Conservation (phyloP, 352 stramenopile genomes). For the Pythium insidiosum region DNA sequence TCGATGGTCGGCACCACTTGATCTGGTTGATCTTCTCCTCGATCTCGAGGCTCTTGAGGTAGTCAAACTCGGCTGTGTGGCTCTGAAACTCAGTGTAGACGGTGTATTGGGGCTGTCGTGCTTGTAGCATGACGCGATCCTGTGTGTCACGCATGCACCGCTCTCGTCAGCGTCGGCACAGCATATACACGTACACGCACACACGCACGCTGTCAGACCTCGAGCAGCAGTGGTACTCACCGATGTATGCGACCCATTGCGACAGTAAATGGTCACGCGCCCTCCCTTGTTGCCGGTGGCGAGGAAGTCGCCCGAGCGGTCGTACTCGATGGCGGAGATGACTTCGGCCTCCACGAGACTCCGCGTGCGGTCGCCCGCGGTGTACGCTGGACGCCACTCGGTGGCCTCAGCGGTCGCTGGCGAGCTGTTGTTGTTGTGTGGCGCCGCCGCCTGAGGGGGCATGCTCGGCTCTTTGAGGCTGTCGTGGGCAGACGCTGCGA, state of each 20-base stretch:
- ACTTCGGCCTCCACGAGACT: slow-evolving; percentile 88
- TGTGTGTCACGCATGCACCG: too few species aligned
- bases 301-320: slow-evolving; percentile 86
- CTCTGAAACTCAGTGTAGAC: slow-evolving; percentile 94
- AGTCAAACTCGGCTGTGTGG: slow-evolving; percentile 97
- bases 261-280: slow-evolving; percentile 86
- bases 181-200: too few species aligned
- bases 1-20: slow-evolving; percentile 88
- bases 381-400: slow-evolving; percentile 51
- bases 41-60: slow-evolving; percentile 96
- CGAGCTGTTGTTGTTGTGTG: slow-evolving; percentile 2
- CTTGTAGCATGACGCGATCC: too few species aligned
- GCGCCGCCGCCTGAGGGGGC: not conserved
- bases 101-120: slow-evolving; percentile 31
- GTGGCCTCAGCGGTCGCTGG: slow-evolving; percentile 15
- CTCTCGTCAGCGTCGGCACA: too few species aligned
- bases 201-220: too few species aligned
- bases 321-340: slow-evolving; percentile 93
- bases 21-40: slow-evolving; percentile 98
- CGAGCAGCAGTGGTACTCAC: too few species aligned
- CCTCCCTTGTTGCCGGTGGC: slow-evolving; percentile 93
- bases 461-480: not conserved
- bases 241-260: too few species aligned
- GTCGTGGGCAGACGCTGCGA: too few species aligned
- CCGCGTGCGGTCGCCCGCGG: slow-evolving; percentile 35